Evolutionary conservation across 1,139 yeast genomes (phyloP).

Genomic region (Hemisphaericaspora lyxosophila): DNA sequence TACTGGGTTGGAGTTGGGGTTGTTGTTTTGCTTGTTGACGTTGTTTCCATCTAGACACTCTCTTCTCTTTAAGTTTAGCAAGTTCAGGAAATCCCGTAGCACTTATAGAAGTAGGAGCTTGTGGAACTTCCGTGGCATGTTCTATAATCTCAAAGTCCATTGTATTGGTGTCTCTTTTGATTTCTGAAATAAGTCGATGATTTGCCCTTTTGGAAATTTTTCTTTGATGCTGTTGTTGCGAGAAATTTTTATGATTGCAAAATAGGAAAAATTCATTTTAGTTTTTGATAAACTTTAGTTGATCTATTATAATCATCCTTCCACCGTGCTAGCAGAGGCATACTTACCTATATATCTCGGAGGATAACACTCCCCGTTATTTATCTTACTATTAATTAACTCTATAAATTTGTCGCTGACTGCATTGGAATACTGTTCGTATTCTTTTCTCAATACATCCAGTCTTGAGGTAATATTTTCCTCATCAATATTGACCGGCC

Average conservation of each 20-base stretch:
- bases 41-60: constrained; percentile 27
- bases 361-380: constrained; percentile 7
- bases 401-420: constrained; percentile 22
- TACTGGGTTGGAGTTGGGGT: constrained; percentile 3
- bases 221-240: too few species aligned
- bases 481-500: constrained; percentile 7
- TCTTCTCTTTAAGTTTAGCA: constrained; percentile 22
- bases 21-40: constrained; percentile 9
- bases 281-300: too few species aligned
- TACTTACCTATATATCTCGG: constrained; percentile 9
- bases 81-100: constrained; percentile 47
- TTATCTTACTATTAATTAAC: constrained; percentile 21
- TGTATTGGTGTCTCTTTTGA: too few species aligned
- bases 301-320: background rate
- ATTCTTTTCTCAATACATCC: constrained; percentile 9
- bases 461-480: constrained; percentile 3
- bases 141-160: constrained; percentile 80
- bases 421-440: constrained; percentile 12
- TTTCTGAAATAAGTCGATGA: too few species aligned
- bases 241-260: too few species aligned
- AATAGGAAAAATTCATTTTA: too few species aligned
- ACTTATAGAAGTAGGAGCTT: constrained; percentile 19
- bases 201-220: too few species aligned
- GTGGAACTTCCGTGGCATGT: constrained; percentile 47
- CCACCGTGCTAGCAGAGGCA: background rate